phyloP scores from a whole-genome alignment of 140 eudicot species.

The Bidens hawaiensis region DNA sequence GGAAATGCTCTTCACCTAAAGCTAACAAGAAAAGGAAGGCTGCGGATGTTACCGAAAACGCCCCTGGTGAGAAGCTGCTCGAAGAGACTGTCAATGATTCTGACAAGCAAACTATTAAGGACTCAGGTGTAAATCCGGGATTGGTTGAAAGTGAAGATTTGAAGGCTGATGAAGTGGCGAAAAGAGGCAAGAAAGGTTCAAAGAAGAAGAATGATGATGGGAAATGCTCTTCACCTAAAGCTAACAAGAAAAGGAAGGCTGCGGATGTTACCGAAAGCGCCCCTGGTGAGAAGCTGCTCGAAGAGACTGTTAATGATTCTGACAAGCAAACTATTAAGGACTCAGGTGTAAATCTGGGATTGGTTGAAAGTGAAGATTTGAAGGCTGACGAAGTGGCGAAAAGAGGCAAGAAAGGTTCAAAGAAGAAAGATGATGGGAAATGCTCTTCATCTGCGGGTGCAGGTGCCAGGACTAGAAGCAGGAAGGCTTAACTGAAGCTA shows the following conservation, averaged over 20 bases:
- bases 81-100: slow-evolving; percentile 7
- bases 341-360: background rate
- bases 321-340: background rate
- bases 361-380: slow-evolving; percentile 2
- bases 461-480: slow-evolving; percentile 25
- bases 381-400: background rate
- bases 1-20: slow-evolving; percentile 9
- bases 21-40: slow-evolving; percentile 23
- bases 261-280: background rate
- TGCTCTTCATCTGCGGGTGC: slow-evolving; percentile 16
- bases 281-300: slow-evolving; percentile 15
- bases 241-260: slow-evolving; percentile 18
- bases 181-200: slow-evolving; percentile 11
- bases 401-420: slow-evolving; percentile 10
- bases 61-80: slow-evolving; percentile 15
- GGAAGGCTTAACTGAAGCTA: slow-evolving; percentile 5
- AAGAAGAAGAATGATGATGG: slow-evolving; percentile 16
- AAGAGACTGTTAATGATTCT: slow-evolving; percentile 4
- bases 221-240: slow-evolving; percentile 20
- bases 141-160: slow-evolving; percentile 3
- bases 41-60: background rate
- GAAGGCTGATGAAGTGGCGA: background rate
- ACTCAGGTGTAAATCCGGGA: background rate
- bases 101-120: background rate
- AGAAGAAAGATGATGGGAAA: slow-evolving; percentile 13